Evolutionary conservation across 2,329 filamentous ascomycete species (phyloP).

Genomic region (Stachybotrys elegans): DNA sequence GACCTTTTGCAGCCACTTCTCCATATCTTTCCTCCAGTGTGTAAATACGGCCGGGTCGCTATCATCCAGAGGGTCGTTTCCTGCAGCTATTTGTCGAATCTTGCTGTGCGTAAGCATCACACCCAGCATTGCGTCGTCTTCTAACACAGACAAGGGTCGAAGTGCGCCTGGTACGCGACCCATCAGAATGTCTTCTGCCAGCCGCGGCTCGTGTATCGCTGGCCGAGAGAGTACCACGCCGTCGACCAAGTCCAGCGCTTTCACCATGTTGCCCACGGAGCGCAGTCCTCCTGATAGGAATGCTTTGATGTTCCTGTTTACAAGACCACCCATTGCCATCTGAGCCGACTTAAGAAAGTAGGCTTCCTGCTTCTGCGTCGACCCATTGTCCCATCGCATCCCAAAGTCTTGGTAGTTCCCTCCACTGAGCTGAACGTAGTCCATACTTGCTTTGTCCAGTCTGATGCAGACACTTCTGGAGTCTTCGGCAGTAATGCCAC

Average conservation of each 20-base stretch:
- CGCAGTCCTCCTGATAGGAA: constrained; percentile 56
- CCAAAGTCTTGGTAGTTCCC: constrained; percentile 53
- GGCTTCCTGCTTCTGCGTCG: constrained; percentile 47
- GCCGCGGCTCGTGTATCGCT: constrained; percentile 23
- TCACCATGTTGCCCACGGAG: constrained; percentile 51
- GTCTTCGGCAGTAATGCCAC: constrained; percentile 46
- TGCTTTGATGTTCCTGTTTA: constrained; percentile 39
- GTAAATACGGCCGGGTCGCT: constrained; percentile 14
- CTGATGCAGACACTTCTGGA: constrained; percentile 39
- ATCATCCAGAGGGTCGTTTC: constrained; percentile 20
- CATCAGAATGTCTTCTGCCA: constrained; percentile 22
- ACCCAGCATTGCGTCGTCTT: constrained; percentile 9
- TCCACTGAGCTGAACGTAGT: constrained; percentile 56
- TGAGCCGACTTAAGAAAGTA: constrained; percentile 59
- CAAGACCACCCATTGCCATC: constrained; percentile 33
- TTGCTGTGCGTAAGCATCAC: constrained; percentile 12
- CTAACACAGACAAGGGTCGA: constrained; percentile 7
- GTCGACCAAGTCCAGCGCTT: constrained; percentile 50
- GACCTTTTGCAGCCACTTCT: constrained; percentile 13
- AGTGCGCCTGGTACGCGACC: constrained; percentile 14
- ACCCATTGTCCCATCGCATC: constrained; percentile 46
- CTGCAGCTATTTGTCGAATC: constrained; percentile 12
- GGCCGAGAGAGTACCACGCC: constrained; percentile 49
- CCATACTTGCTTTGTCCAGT: constrained; percentile 43
- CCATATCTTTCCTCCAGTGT: constrained; percentile 17